phyloP scores from a whole-genome alignment of 176 grass and related monocot genomes.

The Chrysopogon serrulatus region DNA sequence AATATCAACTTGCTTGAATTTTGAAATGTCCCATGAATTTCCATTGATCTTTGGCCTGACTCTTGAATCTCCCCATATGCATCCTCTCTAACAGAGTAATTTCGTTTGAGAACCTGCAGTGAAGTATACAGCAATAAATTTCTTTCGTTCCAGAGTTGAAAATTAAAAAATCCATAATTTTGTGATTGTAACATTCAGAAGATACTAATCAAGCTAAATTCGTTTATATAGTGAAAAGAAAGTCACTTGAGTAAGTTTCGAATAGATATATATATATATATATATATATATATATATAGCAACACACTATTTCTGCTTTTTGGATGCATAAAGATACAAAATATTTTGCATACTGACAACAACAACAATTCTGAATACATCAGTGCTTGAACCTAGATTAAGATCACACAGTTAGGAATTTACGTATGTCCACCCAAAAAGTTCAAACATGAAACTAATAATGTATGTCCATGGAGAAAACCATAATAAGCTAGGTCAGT shows the following conservation, averaged over 20 bases:
- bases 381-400: background rate
- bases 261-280: background rate
- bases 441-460: background rate
- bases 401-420: background rate
- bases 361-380: background rate
- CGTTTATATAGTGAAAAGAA: background rate
- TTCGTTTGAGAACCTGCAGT: slow-evolving; percentile 54
- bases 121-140: slow-evolving; percentile 1
- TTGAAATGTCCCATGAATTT: slow-evolving; percentile 39
- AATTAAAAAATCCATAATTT: background rate
- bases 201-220: background rate
- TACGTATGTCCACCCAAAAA: background rate
- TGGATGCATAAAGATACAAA: background rate
- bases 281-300: too few relatives aligned
- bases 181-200: background rate
- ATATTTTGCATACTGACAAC: background rate
- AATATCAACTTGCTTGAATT: slow-evolving; percentile 54
- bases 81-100: slow-evolving; percentile 30
- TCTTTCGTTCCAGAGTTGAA: background rate
- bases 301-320: background rate
- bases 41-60: slow-evolving; percentile 47
- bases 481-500: background rate
- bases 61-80: slow-evolving; percentile 37
- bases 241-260: background rate
- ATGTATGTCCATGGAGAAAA: background rate